Evolutionary conservation across 164 flowering plant genomes (phyloP).

Genomic region (Dillenia turbinata): DNA sequence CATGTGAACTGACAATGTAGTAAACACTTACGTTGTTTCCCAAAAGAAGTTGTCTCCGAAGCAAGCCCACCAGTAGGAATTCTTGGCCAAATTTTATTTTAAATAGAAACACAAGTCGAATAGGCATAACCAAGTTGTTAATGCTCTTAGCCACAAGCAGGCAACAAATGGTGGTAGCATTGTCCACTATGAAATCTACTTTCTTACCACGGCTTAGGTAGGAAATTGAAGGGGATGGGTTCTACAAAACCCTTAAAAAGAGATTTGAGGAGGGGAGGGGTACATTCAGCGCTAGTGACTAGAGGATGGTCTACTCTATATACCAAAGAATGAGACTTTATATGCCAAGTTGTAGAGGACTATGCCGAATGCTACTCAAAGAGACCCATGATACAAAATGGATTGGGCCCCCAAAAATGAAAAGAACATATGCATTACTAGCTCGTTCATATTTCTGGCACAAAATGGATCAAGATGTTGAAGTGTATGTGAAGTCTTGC

Average conservation of each 20-base stretch:
- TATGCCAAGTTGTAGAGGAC: not conserved
- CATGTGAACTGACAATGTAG: not conserved
- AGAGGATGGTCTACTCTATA: conserved; percentile 12
- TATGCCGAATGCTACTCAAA: conserved; percentile 6
- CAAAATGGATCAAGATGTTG: conserved; percentile 10
- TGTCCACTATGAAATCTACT: not conserved
- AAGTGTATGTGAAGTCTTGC: conserved; percentile 13
- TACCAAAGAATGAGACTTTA: conserved; percentile 1
- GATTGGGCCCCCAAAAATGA: conserved; percentile 21
- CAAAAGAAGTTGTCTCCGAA: not conserved
- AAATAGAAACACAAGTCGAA: conserved; percentile 8
- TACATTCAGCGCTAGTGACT: not conserved
- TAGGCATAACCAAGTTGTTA: not conserved
- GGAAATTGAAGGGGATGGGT: not conserved
- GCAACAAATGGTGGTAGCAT: not conserved
- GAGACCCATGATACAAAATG: conserved; percentile 16
- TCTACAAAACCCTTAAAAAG: not conserved
- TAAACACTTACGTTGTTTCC: not conserved
- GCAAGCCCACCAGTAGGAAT: not conserved
- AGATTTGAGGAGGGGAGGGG: not conserved
- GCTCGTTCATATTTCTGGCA: conserved; percentile 6
- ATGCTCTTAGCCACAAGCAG: conserved; percentile 14
- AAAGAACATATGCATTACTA: conserved; percentile 12
- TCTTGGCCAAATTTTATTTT: not conserved
- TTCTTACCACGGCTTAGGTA: not conserved